Percentiles rank a stretch among this genome's conserved stretches.
Conservation (phyloP, 2,329 filamentous ascomycete genomes). For the Penicillium paneum region DNA sequence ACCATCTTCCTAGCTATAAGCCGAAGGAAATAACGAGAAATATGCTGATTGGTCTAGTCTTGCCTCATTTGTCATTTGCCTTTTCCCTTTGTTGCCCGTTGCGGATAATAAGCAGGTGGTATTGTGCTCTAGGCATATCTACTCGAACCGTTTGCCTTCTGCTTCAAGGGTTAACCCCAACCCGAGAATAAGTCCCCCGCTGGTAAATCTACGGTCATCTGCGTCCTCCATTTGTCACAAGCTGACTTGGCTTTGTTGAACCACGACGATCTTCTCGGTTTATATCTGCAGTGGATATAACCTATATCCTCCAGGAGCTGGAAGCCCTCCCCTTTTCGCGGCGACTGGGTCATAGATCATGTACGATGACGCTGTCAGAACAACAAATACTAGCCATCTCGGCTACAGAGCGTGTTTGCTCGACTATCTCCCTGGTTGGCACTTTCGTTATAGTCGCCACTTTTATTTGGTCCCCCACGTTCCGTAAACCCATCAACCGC, state of each 20-base stretch:
- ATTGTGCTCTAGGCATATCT: background rate
- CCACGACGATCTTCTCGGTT: background rate
- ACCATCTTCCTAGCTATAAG: background rate
- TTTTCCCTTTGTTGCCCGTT: background rate
- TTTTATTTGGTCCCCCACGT: constrained; percentile 64
- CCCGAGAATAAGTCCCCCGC: background rate
- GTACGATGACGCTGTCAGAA: constrained; percentile 28
- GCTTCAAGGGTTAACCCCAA: background rate
- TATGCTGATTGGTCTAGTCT: background rate
- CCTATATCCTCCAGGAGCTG: background rate
- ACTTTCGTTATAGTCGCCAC: constrained; percentile 69
- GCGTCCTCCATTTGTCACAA: background rate
- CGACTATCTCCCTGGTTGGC: constrained; percentile 67
- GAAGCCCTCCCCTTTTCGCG: background rate
- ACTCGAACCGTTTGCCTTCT: background rate
- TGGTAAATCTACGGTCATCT: background rate
- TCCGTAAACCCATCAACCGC: constrained; percentile 83
- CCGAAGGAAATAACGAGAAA: background rate
- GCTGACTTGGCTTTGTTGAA: background rate
- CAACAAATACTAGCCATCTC: constrained; percentile 54
- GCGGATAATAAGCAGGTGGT: constrained; percentile 3
- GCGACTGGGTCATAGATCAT: constrained; percentile 5
- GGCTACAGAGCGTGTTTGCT: constrained; percentile 65
- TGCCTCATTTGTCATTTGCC: background rate
- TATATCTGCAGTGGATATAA: constrained; percentile 5